Percentiles rank a stretch among this genome's conserved stretches.
phyloP scores from a whole-genome alignment of 805 yeast species.

The Pichia cephalocereana region DNA sequence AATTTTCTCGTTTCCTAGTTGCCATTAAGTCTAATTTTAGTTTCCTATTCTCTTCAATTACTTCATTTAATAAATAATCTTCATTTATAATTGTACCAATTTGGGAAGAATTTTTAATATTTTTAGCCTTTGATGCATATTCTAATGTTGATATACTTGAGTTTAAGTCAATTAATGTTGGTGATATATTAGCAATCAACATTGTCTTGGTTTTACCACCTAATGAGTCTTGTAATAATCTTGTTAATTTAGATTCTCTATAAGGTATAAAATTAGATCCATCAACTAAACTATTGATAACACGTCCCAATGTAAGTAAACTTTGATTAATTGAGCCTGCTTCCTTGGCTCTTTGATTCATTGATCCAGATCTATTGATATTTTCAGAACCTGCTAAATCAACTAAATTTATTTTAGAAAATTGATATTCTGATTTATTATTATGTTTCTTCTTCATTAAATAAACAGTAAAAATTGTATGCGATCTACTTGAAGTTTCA shows the following conservation, averaged over 20 bases:
- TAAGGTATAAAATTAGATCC: conserved; percentile 62
- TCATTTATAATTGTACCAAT: conserved; percentile 36
- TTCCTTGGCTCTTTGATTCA: conserved; percentile 78
- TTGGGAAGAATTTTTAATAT: conserved; percentile 43
- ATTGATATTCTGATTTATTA: conserved; percentile 19
- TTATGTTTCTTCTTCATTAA: conserved; percentile 35
- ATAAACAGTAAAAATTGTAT: conserved; percentile 62
- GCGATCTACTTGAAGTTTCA: conserved; percentile 66
- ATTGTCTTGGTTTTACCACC: conserved; percentile 86
- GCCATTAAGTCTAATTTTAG: conserved; percentile 48
- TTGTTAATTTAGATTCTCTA: conserved; percentile 68
- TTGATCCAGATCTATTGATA: conserved; percentile 79
- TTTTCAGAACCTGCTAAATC: conserved; percentile 96
- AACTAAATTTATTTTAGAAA: conserved; percentile 51
- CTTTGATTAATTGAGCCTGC: conserved; percentile 92
- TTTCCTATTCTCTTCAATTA: conserved; percentile 37
- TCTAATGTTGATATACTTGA: conserved; percentile 46
- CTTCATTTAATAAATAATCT: conserved; percentile 34
- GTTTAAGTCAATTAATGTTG: conserved; percentile 39
- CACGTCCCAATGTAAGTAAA: conserved; percentile 78
- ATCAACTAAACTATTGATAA: conserved; percentile 66
- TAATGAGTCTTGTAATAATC: conserved; percentile 66
- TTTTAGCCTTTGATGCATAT: conserved; percentile 50
- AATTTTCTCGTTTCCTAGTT: conserved; percentile 53
- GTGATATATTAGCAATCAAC: conserved; percentile 81